A percentile compares a stretch with the other conserved stretches of the same genome.
phyloP scores from a whole-genome alignment of 768 basidiomycete genomes.

The Panaeolus papilionaceus region DNA sequence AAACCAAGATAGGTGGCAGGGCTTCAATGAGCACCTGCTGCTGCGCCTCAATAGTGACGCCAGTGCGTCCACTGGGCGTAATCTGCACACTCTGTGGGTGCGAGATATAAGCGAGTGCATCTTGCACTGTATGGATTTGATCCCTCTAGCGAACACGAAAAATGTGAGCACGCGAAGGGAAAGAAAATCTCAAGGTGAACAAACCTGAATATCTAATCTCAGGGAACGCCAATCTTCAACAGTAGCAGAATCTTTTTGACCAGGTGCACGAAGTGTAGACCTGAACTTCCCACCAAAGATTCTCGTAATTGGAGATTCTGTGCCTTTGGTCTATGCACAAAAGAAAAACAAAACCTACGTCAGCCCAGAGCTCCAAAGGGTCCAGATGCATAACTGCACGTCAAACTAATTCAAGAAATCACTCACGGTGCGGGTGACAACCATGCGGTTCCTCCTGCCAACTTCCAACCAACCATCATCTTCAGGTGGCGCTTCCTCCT shows the following conservation, averaged over 20 bases:
- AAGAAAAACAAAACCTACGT: background rate
- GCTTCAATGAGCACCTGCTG: slow-evolving; percentile 74
- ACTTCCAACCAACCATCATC: slow-evolving; percentile 93
- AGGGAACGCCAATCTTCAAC: slow-evolving; percentile 93
- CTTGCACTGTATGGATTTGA: slow-evolving; percentile 76
- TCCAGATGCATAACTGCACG: background rate
- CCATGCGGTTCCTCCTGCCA: slow-evolving; percentile 82
- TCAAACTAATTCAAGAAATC: slow-evolving; percentile 10
- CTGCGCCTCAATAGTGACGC: slow-evolving; percentile 70
- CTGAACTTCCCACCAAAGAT: slow-evolving; percentile 96
- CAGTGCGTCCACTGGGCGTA: slow-evolving; percentile 60
- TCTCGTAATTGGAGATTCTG: slow-evolving; percentile 87
- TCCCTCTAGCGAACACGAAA: slow-evolving; percentile 56
- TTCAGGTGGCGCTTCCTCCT: slow-evolving; percentile 45
- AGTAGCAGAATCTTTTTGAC: slow-evolving; percentile 85
- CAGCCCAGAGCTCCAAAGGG: slow-evolving; percentile 1
- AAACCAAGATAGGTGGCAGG: slow-evolving; percentile 81
- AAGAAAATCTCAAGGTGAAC: slow-evolving; percentile 19
- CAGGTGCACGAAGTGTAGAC: slow-evolving; percentile 80
- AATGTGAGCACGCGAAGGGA: slow-evolving; percentile 3
- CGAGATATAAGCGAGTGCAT: slow-evolving; percentile 81
- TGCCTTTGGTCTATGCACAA: slow-evolving; percentile 64
- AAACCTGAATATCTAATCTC: slow-evolving; percentile 87
- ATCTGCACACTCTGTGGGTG: slow-evolving; percentile 84
- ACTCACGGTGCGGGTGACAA: slow-evolving; percentile 81